Base-by-base conservation (phyloP, 2,329 filamentous ascomycete species). In the Cryphonectria nitschkei region DNA sequence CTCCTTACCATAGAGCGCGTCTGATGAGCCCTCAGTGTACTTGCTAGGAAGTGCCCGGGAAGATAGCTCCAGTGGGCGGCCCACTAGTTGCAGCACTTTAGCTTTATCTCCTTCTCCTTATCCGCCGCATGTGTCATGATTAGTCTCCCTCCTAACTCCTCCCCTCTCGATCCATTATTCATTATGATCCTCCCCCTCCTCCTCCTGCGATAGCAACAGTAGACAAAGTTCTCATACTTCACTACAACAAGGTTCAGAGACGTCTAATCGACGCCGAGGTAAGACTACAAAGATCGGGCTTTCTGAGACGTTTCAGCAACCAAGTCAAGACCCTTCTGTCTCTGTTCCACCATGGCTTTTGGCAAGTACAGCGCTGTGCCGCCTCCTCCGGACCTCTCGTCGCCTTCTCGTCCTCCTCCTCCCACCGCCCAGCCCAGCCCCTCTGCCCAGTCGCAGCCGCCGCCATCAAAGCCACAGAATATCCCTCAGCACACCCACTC, bases 361-460 rank as follows among this genome's bases (percentile, higher is more conserved):
- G 67, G 67, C 22, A 68, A 54, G 60, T 80, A 79, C 74, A 77
- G 75, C 71, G 75, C 77, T 16, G 79, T 81, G 19, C 77, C 79
- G 14, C 79, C 79, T 63, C 79, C 79, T 2, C 67, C 73, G 34
- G 76, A 69, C 37, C 32, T 46, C 13, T 39, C 19, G 19, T 61
- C 32, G 34, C 16, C 46, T 14, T 26, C 64, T 39, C 39, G 46
- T n/a, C 46, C 46, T 50, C 19, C 46, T 22, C 46, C 46, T 22
- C 7, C 46, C 43, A 50, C 50, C 50, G 9, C 50, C 64, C 63
- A 65, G 7, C 64, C n/a, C n/a, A 67, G 43, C 16, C 34, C 61
- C 37, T 56, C 41, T 13, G 39, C 32, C n/a, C 58, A 26, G 7
- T 61, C 64, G 26, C 41, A 67, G n/a, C 46, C 60, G 37, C 65